phyloP scores from a whole-genome alignment of 495 filamentous ascomycete species.

The Neurospora africana region DNA sequence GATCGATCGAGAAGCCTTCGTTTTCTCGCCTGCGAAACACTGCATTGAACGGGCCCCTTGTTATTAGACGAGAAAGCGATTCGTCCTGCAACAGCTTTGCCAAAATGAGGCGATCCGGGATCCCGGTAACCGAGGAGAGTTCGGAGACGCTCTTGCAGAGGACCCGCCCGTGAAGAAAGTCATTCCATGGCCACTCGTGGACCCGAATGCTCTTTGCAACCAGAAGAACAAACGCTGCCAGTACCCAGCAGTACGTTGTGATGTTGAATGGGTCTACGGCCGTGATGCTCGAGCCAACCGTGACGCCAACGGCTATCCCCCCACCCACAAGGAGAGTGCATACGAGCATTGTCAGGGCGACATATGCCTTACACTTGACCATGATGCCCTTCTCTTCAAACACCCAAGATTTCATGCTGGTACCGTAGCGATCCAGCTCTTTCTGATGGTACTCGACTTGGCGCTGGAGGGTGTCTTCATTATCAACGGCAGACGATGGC shows the following conservation, averaged over 20 bases:
- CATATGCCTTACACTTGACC: not conserved
- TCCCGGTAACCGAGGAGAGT: conserved; percentile 17
- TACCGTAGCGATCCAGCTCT: not conserved
- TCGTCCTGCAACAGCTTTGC: too few relatives aligned
- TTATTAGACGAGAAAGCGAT: too few relatives aligned
- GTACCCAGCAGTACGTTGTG: conserved; percentile 23
- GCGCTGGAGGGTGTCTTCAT: too few relatives aligned
- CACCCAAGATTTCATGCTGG: not conserved
- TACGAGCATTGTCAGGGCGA: too few relatives aligned
- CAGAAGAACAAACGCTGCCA: conserved; percentile 23
- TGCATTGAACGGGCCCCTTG: too few relatives aligned
- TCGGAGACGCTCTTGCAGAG: conserved; percentile 21
- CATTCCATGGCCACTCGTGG: conserved; percentile 26
- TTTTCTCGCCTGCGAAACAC: too few relatives aligned
- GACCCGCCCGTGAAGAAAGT: conserved; percentile 20
- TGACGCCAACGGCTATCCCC: too few relatives aligned
- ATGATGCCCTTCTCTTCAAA: not conserved
- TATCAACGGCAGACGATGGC: too few relatives aligned
- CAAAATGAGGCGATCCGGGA: conserved; percentile 20
- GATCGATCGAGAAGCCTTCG: conserved; percentile 26
- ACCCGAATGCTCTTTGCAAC: conserved; percentile 21
- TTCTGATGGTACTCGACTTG: not conserved
- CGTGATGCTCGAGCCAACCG: conserved; percentile 13
- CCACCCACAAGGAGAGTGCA: too few relatives aligned
- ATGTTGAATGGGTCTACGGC: conserved; percentile 30